phyloP scores from a whole-genome alignment of 331 rosid species.

The Arachis monticola region DNA sequence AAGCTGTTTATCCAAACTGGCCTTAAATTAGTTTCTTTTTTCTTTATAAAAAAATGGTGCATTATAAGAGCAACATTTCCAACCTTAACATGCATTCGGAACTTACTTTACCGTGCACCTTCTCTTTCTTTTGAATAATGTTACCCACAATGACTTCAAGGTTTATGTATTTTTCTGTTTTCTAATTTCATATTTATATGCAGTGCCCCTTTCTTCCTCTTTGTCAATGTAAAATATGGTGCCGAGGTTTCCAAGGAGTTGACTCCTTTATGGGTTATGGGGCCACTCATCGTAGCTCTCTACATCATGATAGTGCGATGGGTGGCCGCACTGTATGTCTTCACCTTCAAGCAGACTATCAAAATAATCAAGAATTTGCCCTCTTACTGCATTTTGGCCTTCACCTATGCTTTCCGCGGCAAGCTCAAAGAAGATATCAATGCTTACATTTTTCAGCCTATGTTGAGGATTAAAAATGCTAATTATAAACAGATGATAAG shows the following conservation, averaged over 20 bases:
- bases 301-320: slow-evolving; percentile 62
- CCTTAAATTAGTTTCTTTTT: background rate
- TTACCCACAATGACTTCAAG: background rate
- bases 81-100: background rate
- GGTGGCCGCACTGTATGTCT: slow-evolving; percentile 64
- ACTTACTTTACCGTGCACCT: slow-evolving; percentile 7
- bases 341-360: slow-evolving; percentile 79
- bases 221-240: slow-evolving; percentile 63
- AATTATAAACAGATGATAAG: slow-evolving; percentile 59
- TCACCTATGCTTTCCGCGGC: slow-evolving; percentile 55
- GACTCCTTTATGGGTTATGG: slow-evolving; percentile 83
- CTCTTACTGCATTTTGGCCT: slow-evolving; percentile 57
- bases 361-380: slow-evolving; percentile 63
- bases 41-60: background rate
- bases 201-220: slow-evolving; percentile 81
- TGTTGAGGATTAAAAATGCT: slow-evolving; percentile 55
- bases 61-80: background rate
- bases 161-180: slow-evolving; percentile 15
- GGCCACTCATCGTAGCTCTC: slow-evolving; percentile 72
- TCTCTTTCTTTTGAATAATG: slow-evolving; percentile 13
- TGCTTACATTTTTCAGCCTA: slow-evolving; percentile 55
- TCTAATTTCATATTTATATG: slow-evolving; percentile 44
- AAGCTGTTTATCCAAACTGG: too few species aligned
- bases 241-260: slow-evolving; percentile 82
- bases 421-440: slow-evolving; percentile 62